Base-by-base conservation (phyloP, 805 yeast species). In the Zygosaccharomyces gambellarensis region DNA sequence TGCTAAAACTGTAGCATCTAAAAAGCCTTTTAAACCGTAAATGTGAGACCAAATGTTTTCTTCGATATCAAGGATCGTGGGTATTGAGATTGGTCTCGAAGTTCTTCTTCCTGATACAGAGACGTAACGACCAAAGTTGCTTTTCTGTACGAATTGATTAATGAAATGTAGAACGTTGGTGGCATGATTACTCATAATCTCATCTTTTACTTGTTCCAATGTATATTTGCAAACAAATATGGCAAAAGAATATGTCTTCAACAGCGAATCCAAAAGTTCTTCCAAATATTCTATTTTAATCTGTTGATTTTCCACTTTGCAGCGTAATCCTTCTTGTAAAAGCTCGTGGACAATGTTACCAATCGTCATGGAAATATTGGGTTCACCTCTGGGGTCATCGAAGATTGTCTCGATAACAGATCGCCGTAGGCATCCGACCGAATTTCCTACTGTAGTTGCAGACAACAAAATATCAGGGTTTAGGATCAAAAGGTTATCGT, bases 31-130 rank as follows among this genome's bases (percentile, higher is more conserved):
- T 7, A 94, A 68, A 0, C 99, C 99, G 70, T 78, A 90, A 62
- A 80, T 77, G 0, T 97, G 96, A 0, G 97, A 88, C 89, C 95
- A 83, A 11, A 94, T 83, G 58, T 83, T 86, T 60, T 94, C 97
- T 66, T 94, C 99, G 8, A 88, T 80, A 60, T 87, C 96, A 30
- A 88, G 71, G 7, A 90, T 78, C 49, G 83, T 81, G 12, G 79
- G 72, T 0, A 86, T 81, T 0, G 83, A 72, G 38, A 82, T 71
- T 9, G 69, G 68, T 1, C 77, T 64, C 11, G 68, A 64, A 21
- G 68, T 67, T 43, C 63, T 55, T 4, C 66, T 57, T 2, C 67
- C 70, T 14, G 65, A 58, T 21, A 68, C 54, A 39, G 51, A 32
- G 6, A 57, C 57, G 36, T 54, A 54, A 14, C 56, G 40, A 2